A percentile compares a stretch with the other conserved stretches of the same genome.
phyloP scores from a whole-genome alignment of 805 yeast genomes.

The Wickerhamiella sergipiensis region DNA sequence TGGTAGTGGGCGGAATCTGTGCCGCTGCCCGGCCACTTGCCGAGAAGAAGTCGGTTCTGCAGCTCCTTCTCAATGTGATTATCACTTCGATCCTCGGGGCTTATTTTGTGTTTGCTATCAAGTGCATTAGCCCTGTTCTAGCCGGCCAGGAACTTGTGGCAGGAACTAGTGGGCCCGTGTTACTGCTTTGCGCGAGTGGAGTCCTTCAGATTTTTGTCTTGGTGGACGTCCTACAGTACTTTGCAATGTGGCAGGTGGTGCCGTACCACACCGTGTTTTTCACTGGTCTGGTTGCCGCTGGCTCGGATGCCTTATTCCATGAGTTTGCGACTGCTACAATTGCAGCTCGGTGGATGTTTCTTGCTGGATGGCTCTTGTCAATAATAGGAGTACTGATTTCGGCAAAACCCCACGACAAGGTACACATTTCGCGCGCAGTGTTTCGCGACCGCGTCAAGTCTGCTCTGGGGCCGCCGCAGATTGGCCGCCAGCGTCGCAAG shows the following conservation, averaged over 20 bases:
- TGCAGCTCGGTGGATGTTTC: conserved; percentile 18
- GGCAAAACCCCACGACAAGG: conserved; percentile 12
- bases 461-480: not conserved
- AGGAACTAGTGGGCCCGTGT: conserved; percentile 20
- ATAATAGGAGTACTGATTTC: conserved; percentile 30
- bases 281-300: conserved; percentile 31
- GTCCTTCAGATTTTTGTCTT: conserved; percentile 29
- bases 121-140: conserved; percentile 23
- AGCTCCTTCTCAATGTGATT: conserved; percentile 6
- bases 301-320: conserved; percentile 31
- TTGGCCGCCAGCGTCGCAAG: not conserved
- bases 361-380: conserved; percentile 27
- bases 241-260: conserved; percentile 34
- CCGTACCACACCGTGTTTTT: conserved; percentile 39
- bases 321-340: conserved; percentile 26
- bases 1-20: conserved; percentile 1
- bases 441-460: not conserved
- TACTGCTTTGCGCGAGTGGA: conserved; percentile 28
- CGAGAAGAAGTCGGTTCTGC: conserved; percentile 6
- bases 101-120: conserved; percentile 34
- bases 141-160: conserved; percentile 11
- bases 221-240: conserved; percentile 28
- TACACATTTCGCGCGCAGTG: not conserved
- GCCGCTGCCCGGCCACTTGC: not conserved
- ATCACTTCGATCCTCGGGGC: conserved; percentile 32